These are phyloP conservation scores for Penicillium bialowiezense DNA, from an alignment of 495 filamentous ascomycete genomes.

Conservation along the genomic window DNA sequence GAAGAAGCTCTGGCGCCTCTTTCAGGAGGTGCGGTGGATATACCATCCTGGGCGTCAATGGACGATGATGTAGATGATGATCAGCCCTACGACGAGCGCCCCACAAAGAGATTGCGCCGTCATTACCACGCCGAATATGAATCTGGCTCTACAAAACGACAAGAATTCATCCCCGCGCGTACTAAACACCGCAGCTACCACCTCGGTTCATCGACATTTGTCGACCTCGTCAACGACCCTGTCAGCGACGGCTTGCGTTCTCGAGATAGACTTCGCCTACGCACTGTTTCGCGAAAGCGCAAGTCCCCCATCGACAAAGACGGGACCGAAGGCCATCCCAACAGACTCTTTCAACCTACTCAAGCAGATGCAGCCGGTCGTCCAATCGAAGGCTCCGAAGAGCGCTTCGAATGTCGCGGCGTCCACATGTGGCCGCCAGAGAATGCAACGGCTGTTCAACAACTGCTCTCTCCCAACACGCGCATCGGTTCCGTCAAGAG, in stretches of 20 bases:
- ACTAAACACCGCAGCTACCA: conserved; percentile 61
- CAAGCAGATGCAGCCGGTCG: conserved; percentile 22
- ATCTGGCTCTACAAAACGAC: conserved; percentile 33
- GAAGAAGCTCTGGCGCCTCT: conserved; percentile 15
- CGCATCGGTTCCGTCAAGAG: conserved; percentile 48
- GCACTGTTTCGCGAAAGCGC: conserved; percentile 46
- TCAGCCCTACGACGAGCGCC: conserved; percentile 37
- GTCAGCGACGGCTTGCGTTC: conserved; percentile 29
- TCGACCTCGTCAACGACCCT: conserved; percentile 66
- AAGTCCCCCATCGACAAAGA: conserved; percentile 39
- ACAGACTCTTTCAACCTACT: conserved; percentile 35
- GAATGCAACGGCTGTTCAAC: conserved; percentile 46
- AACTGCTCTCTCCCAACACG: conserved; percentile 55
- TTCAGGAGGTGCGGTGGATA: neutral
- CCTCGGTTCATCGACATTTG: conserved; percentile 53
- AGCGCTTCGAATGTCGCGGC: conserved; percentile 47
- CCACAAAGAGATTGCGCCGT: conserved; percentile 37
- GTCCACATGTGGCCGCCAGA: conserved; percentile 61
- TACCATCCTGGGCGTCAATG: neutral
- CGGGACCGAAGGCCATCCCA: conserved; percentile 29
- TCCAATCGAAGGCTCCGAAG: conserved; percentile 34
- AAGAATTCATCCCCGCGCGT: conserved; percentile 54
- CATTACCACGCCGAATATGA: conserved; percentile 48
- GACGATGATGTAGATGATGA: conserved; percentile 17
- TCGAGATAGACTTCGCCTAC: conserved; percentile 51